Conservation (phyloP, 164 flowering plant genomes). For the Vitis riparia region DNA sequence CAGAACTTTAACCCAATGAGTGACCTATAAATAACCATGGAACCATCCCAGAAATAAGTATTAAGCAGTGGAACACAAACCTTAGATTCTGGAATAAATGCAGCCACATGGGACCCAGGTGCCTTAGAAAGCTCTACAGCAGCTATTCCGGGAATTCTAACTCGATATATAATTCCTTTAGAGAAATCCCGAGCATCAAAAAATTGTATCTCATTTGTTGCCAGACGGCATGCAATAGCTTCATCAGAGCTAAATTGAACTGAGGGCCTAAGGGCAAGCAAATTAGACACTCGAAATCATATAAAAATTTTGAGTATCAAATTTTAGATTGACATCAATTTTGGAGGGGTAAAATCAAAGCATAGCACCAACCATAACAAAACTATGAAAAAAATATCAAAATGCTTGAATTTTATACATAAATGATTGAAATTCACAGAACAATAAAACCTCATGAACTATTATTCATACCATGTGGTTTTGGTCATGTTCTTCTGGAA, state of each 20-base stretch:
- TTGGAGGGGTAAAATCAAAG: not conserved
- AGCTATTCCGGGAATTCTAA: constrained; percentile 82
- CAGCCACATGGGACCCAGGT: constrained; percentile 85
- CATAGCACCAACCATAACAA: not conserved
- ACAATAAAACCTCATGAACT: not conserved
- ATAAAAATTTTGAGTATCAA: not conserved
- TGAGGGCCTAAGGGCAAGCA: constrained; percentile 62
- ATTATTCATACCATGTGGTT: constrained; percentile 63
- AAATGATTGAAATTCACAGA: not conserved
- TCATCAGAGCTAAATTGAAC: constrained; percentile 83
- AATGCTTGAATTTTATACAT: too few species aligned
- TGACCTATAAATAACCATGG: too few species aligned
- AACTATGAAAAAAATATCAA: not conserved
- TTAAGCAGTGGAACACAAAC: constrained; percentile 27
- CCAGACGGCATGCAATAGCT: constrained; percentile 86
- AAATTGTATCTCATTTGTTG: constrained; percentile 89
- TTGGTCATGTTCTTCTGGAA: constrained; percentile 87
- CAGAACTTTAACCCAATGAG: too few species aligned
- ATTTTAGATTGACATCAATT: too few species aligned
- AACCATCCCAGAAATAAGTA: not conserved
- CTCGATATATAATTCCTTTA: constrained; percentile 63
- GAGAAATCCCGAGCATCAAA: constrained; percentile 78
- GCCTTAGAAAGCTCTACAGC: constrained; percentile 74
- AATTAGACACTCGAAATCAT: not conserved
- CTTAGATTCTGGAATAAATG: constrained; percentile 91